A percentile compares a stretch with the other conserved stretches of the same genome.
Conservation (phyloP, 257 asterid genomes). For the Ajuga chamaepitys region DNA sequence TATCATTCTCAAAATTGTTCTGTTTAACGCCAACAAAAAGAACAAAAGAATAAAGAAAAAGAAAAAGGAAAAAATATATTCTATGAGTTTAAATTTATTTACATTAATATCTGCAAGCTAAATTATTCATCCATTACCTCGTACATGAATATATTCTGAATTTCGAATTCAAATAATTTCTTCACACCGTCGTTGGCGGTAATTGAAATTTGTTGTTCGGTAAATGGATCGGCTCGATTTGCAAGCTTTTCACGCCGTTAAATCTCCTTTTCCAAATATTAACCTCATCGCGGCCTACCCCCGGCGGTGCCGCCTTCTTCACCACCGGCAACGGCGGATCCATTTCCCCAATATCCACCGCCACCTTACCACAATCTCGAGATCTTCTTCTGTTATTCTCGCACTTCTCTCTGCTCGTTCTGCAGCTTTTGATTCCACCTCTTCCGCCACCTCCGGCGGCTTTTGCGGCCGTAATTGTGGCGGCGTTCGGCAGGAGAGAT, state of each 20-base stretch:
- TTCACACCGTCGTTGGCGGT: slow-evolving; percentile 39
- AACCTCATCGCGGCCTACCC: slow-evolving; percentile 30
- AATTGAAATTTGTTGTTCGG: slow-evolving; percentile 25
- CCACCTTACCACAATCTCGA: slow-evolving; percentile 14
- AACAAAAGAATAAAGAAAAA: slow-evolving; percentile 11
- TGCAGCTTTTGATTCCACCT: slow-evolving; percentile 23
- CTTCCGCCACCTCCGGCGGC: slow-evolving; percentile 2
- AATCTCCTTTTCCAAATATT: slow-evolving; percentile 81
- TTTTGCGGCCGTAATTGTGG: neutral
- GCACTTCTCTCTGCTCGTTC: slow-evolving; percentile 5
- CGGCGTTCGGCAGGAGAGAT: slow-evolving; percentile 17
- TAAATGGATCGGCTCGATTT: slow-evolving; percentile 46
- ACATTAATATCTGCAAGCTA: slow-evolving; percentile 10
- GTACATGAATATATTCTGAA: neutral
- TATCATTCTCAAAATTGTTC: slow-evolving; percentile 9
- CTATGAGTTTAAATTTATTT: slow-evolving; percentile 13
- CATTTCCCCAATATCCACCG: slow-evolving; percentile 40
- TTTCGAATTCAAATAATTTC: neutral
- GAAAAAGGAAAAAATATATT: neutral
- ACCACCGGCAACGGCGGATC: slow-evolving; percentile 97
- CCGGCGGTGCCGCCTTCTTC: slow-evolving; percentile 33
- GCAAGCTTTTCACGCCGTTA: slow-evolving; percentile 38
- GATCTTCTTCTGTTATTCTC: too few relatives aligned
- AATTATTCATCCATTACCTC: slow-evolving; percentile 5
- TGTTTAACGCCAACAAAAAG: slow-evolving; percentile 10